Base-by-base conservation (phyloP, 148 eudicot species). In the Rhododendron kiyosumense region DNA sequence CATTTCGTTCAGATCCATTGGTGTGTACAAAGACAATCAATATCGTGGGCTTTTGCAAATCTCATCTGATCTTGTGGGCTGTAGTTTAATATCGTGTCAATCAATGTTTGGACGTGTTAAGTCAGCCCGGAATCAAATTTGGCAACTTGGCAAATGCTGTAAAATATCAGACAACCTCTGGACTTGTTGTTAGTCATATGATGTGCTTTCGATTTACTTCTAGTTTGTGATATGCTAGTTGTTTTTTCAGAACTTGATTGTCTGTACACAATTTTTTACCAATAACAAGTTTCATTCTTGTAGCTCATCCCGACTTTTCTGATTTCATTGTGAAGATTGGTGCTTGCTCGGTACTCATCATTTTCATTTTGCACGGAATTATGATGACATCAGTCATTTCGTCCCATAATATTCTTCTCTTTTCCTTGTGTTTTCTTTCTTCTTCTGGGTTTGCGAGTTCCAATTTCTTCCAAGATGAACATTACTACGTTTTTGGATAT, bases 401-500 rank as follows among this genome's bases (percentile, higher is more conserved):
- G 30, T 52, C 71, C 65, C 73, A 28, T 26, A 54, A 30, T 71
- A 71, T 71, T 71, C 76, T 71, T 5, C 41, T 71, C n/a, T 49
- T 75, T 30, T 41, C 9, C 30, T n/a, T n/a, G 15, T 38, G 11
- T 20, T 43, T 32, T 28, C 34, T 52, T 48, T 15, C 30, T 49
- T 74, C 81, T 75, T 45, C 48, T 76, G 51, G 15, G n/a, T n/a
- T 73, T 34, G 34, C 57, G 5, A 49, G 32, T 71, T 26, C 63
- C 49, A 73, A 8, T 48, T 48, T 71, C 6, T 83, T 20, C 79
- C 1, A 2, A 36, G 43, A 57, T 7, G 17, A 82, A 11, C 61
- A 57, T 2, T 74, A 45, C 85, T 74, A 74, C 82, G 36, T 48
- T 43, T 85, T 41, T 82, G 85, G 51, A 7, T 86, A 24, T 91